Evolutionary conservation across 2,329 filamentous ascomycete species (phyloP), one percentile per base, ranked within the genome.

Genomic region (Anisogramma anomala): DNA sequence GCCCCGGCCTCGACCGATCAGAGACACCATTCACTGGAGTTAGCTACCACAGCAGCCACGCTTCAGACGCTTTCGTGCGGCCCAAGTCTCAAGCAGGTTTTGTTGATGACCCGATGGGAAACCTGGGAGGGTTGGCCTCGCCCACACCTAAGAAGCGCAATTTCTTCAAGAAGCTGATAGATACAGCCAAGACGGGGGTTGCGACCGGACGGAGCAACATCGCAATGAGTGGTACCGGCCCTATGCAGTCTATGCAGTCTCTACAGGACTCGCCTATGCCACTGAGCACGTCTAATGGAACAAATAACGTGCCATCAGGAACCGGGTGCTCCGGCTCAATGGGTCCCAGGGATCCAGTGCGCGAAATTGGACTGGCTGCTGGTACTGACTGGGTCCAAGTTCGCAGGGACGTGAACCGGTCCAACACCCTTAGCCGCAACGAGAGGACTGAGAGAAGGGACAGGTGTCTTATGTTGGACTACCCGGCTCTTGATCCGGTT

Each of bases 301-400:
- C 62, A 4, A 22, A 25, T 5, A 37, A 26, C n/a, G 17, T 44
- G 6, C 41, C 41, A 3, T 38, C 41, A 11, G 58, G 59, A 2
- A 58, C 60, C 0, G 58, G 51, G 6, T 53, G 60, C 10, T 47
- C 48, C 3, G 49, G 49, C 8, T 35, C 47, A 61, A 61, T 31
- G 60, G 51, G 33, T 49, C 55, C 9, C 56, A 51, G 59, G 43
- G 74, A 77, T 47, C 63, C 71, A 4, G 72, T 77, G 11, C 72
- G 74, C 42, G 86, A 93, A 14, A 82, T 82, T 72, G 85, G 82
- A 2, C 60, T 82, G 6, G 72, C 66, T 15, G 65, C 65, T 9
- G 66, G 69, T 1, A 72, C 84, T 11, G 89, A 96, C 58, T 98
- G 91, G 88, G 87, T 98, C n/a, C 88, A 96, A 58, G 87, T 96